Evolutionary conservation across 1,139 yeast species (phyloP), one percentile per base, ranked within the genome.

Genomic region (Candida neerlandica): DNA sequence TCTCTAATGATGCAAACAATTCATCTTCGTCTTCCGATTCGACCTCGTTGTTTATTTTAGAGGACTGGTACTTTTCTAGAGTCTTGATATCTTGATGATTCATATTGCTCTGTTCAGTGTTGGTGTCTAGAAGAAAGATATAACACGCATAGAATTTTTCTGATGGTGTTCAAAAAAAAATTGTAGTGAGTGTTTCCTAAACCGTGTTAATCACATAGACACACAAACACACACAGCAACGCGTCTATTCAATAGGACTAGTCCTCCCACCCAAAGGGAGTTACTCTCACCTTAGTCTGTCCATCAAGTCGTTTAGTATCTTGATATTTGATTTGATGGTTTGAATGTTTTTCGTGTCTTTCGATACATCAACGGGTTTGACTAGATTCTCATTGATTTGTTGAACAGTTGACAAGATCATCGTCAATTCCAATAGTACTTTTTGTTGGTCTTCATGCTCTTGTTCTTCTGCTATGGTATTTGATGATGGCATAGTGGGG

Each of bases 1-100:
- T 33, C 43, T 73, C 73, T 26, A 73, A 68, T 16, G 66, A 63
- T 29, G 71, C 73, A 16, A 75, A 55, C 42, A 71, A 69, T 62
- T 52, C 76, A 60, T 69, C 69, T 27, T 57, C 61, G 27, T 59
- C 62, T 5, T 55, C 57, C 3, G 52, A 48, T 6, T 41, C 30
- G 11, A 55, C 40, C 52, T 51, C 33, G 51, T 60, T 62, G 43
- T 78, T 80, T 5, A 79, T 54, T 41, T 62, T 62, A 1, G 76
- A 57, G 44, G 67, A 70, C 52, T 67, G 66, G 14, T 50, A 42
- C 55, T 71, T 73, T 77, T 70, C 71, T 38, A 50, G 16, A 30
- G 44, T 10, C 42, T 48, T 43, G 15, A 49, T 41, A 41, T 50
- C 55, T 40, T 42, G 41, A 14, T 45, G 29, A 16, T 50, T 45